Evolutionary conservation across 495 filamentous ascomycete genomes (phyloP).

Genomic region (Lichina pygmaea): DNA sequence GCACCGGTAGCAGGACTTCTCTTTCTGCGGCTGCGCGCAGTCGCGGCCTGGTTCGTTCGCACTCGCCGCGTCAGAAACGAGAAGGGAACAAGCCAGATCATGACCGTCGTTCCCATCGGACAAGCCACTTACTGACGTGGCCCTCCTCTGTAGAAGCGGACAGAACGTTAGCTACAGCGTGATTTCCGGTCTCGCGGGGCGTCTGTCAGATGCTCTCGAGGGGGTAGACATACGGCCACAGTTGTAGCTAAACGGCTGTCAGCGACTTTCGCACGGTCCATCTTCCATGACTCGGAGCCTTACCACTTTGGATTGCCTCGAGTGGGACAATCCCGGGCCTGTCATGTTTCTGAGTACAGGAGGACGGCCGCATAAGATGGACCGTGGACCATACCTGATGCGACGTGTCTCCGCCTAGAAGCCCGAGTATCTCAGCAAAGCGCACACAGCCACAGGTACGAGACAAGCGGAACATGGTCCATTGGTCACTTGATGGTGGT

Average conservation of each 20-base stretch:
- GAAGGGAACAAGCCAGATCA: constrained; percentile 2
- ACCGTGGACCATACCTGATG: constrained; percentile 7
- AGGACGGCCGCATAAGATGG: background rate
- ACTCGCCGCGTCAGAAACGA: background rate
- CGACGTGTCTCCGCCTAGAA: constrained; percentile 15
- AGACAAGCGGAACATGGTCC: background rate
- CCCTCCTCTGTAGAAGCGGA: constrained; percentile 29
- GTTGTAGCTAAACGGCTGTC: constrained; percentile 1
- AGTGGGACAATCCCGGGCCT: constrained; percentile 17
- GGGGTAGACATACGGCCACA: constrained; percentile 1
- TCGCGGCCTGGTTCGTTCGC: constrained; percentile 40
- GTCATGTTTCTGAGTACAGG: background rate
- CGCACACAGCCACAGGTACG: too few species aligned
- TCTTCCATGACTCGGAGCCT: background rate
- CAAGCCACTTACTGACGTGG: constrained; percentile 47
- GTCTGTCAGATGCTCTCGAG: background rate
- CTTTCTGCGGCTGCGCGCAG: constrained; percentile 69
- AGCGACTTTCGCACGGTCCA: background rate
- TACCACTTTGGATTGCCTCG: constrained; percentile 15
- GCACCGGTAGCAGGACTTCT: constrained; percentile 93
- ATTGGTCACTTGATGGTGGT: background rate
- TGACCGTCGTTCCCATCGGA: background rate
- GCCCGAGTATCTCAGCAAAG: too few species aligned
- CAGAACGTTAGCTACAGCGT: background rate
- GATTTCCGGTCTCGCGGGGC: background rate